These are phyloP conservation scores for Salix suchowensis DNA, from an alignment of 345 rosid genomes.

Conservation along the genomic window DNA sequence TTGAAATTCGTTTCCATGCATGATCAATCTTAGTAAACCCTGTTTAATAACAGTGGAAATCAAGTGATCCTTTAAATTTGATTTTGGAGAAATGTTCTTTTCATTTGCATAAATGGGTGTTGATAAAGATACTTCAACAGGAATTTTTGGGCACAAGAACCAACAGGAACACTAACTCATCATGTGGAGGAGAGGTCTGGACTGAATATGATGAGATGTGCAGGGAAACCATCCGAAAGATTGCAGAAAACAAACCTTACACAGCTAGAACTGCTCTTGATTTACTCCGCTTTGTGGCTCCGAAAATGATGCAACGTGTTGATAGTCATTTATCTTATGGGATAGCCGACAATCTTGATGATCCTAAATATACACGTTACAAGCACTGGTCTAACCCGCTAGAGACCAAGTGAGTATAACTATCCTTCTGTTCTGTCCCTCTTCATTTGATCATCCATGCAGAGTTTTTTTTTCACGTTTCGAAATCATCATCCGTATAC, in stretches of 20 bases:
- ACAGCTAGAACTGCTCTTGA: slow-evolving; percentile 44
- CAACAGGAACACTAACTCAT: slow-evolving; percentile 16
- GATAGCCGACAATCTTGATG: slow-evolving; percentile 58
- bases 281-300: slow-evolving; percentile 56
- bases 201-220: slow-evolving; percentile 60
- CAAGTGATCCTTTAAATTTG: background rate
- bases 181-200: slow-evolving; percentile 50
- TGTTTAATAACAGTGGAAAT: background rate
- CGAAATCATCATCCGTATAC: too few species aligned
- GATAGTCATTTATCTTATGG: slow-evolving; percentile 76
- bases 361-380: slow-evolving; percentile 55
- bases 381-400: slow-evolving; percentile 82
- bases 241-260: slow-evolving; percentile 53
- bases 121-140: slow-evolving; percentile 16
- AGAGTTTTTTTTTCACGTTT: too few species aligned
- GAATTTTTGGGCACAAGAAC: slow-evolving; percentile 16
- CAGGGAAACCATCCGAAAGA: slow-evolving; percentile 36
- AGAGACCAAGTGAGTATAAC: slow-evolving; percentile 50
- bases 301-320: slow-evolving; percentile 58
- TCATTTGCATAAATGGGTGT: background rate
- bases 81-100: background rate
- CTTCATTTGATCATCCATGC: too few species aligned
- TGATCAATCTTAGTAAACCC: background rate
- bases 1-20: background rate
- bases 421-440: background rate